Conservation (phyloP, 768 basidiomycete genomes). For the Boletus rex-veris region DNA sequence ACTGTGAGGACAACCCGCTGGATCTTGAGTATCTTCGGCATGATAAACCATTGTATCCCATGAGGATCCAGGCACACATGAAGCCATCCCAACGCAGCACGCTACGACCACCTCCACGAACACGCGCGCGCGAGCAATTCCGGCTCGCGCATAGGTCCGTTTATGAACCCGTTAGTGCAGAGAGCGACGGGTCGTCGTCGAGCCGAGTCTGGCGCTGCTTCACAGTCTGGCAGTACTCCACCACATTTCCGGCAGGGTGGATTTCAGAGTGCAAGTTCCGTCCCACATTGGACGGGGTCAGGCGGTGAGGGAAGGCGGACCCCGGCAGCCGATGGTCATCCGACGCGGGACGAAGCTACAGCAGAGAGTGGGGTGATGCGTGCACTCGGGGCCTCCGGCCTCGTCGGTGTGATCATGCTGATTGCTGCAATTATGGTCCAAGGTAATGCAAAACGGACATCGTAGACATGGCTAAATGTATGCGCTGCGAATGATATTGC, state of each 20-base stretch:
- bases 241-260: neutral
- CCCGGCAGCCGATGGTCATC: neutral
- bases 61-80: constrained; percentile 88
- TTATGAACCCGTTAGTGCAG: constrained; percentile 25
- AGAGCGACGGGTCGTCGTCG: constrained; percentile 23
- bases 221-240: neutral
- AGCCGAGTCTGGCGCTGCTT: neutral
- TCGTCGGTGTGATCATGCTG: constrained; percentile 27
- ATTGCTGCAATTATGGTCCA: constrained; percentile 15
- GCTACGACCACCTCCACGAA: constrained; percentile 11
- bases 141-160: constrained; percentile 17
- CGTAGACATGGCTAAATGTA: constrained; percentile 4
- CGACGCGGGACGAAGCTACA: constrained; percentile 23
- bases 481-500: too few relatives aligned
- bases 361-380: constrained; percentile 26
- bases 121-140: constrained; percentile 4
- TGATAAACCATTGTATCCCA: constrained; percentile 91
- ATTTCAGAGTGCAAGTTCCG: constrained; percentile 1
- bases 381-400: constrained; percentile 26
- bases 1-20: constrained; percentile 95
- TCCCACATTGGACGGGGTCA: constrained; percentile 6
- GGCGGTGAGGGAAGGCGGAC: neutral
- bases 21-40: constrained; percentile 91
- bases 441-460: constrained; percentile 13
- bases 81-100: constrained; percentile 44